phyloP scores from a whole-genome alignment of 768 basidiomycete genomes.

The Tephrocybe rancida region DNA sequence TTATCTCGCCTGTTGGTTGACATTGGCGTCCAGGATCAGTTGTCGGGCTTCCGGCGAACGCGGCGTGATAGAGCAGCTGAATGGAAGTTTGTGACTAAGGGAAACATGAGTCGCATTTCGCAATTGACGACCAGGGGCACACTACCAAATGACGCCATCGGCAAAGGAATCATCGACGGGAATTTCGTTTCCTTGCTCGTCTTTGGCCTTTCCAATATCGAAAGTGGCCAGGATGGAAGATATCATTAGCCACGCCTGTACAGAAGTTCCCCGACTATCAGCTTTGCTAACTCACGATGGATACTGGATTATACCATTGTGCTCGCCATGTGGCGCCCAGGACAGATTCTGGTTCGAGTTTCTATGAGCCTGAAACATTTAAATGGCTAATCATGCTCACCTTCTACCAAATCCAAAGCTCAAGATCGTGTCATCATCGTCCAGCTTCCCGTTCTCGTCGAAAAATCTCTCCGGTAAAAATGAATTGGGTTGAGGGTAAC shows the following conservation, averaged over 20 bases:
- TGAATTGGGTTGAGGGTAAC: constrained; percentile 51
- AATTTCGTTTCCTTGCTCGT: constrained; percentile 9
- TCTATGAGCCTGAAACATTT: too few species aligned
- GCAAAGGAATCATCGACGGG: not conserved
- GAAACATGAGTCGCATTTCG: not conserved
- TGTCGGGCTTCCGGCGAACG: not conserved
- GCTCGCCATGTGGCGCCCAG: constrained; percentile 25
- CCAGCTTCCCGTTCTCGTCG: constrained; percentile 25
- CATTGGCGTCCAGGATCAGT: not conserved
- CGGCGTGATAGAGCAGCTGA: not conserved
- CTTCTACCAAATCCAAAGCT: constrained; percentile 36
- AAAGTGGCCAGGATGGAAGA: constrained; percentile 28
- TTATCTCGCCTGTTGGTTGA: too few species aligned
- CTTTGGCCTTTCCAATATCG: constrained; percentile 27
- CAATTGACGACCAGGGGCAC: not conserved
- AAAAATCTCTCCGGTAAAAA: constrained; percentile 65
- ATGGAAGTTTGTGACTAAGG: constrained; percentile 1
- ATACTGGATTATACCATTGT: constrained; percentile 15
- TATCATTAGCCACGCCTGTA: constrained; percentile 23
- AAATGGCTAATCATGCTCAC: too few species aligned
- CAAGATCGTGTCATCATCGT: constrained; percentile 21
- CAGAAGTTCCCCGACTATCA: not conserved
- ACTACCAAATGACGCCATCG: not conserved
- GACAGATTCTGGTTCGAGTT: constrained; percentile 27
- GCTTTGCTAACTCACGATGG: not conserved